Conservation (phyloP, 1,284 basidiomycete species). For the Fomitopsis betulina region DNA sequence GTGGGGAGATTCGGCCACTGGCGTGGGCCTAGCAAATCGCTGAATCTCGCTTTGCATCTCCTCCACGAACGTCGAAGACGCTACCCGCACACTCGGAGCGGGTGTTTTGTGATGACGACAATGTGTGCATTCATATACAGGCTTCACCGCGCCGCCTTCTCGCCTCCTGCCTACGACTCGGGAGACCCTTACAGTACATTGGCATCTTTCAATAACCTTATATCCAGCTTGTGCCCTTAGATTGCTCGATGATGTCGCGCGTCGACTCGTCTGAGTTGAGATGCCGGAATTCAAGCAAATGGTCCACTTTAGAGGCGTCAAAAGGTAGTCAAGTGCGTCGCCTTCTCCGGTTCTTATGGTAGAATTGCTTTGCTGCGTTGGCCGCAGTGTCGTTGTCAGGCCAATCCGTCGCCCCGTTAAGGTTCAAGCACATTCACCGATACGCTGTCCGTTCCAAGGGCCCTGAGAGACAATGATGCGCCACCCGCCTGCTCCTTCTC, state of each 20-base stretch:
- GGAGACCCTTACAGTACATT: too few species aligned
- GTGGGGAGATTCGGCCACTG: too few species aligned
- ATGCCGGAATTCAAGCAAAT: slow-evolving; percentile 43
- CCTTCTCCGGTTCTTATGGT: slow-evolving; percentile 17
- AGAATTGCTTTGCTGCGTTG: slow-evolving; percentile 9
- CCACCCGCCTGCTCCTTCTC: slow-evolving; percentile 51
- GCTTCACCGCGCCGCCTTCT: too few species aligned
- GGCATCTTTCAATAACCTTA: not conserved
- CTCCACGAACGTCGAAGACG: too few species aligned
- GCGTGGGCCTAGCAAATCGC: too few species aligned
- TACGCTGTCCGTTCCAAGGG: slow-evolving; percentile 28
- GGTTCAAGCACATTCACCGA: slow-evolving; percentile 13
- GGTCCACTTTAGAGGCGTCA: slow-evolving; percentile 34
- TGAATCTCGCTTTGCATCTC: too few species aligned
- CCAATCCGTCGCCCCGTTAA: not conserved
- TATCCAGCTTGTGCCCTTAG: slow-evolving; percentile 25
- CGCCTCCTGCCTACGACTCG: too few species aligned
- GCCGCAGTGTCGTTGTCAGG: slow-evolving; percentile 1
- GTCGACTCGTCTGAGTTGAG: slow-evolving; percentile 37
- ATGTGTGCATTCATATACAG: too few species aligned
- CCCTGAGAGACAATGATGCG: slow-evolving; percentile 49
- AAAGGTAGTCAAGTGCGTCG: slow-evolving; percentile 28
- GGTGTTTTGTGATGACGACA: too few species aligned
- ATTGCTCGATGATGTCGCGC: slow-evolving; percentile 37
- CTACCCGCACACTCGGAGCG: too few species aligned